Evolutionary conservation across 106 monocot genomes (phyloP), one percentile per base, ranked within the genome.

Genomic region (Platanthera guangdongensis): DNA sequence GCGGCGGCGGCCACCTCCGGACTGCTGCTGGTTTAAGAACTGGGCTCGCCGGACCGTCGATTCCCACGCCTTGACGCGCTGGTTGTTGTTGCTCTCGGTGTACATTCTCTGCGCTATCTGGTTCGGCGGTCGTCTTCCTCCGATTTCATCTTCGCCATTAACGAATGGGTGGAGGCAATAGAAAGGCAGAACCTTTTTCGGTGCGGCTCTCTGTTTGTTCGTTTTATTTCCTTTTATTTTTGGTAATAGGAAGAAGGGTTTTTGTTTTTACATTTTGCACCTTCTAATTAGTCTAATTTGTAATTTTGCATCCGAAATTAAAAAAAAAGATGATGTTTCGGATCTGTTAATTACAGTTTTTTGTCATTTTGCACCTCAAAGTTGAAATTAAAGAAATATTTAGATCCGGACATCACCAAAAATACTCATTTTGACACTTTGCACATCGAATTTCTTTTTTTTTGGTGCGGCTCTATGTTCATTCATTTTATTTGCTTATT

Each of bases 1-100:
- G 73, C 87, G 78, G 55, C 87, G 78, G 12, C 89, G 89, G 47
- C 92, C 74, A 19, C 79, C 73, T 30, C 75, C 78, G 13, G 74
- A 74, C 4, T 78, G 77, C 8, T 74, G 68, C 75, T 60, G n/a
- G 49, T 81, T 74, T 57, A 49, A 63, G 48, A 76, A 68, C 21
- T 71, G 87, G 30, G 76, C 78, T 75, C 78, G 81, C 13, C 87
- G 55, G 46, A 83, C 52, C n/a, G 81, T 84, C 18, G 81, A 21
- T 67, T 83, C 83, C 81, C 87, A 87, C 73, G 57, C 59, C 76
- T 76, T 47, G 8, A 60, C 59, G 51, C 72, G 72, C 51, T 72
- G 72, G 72, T 51, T 72, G 72, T 51, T 72, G 72, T 51, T 72
- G 72, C 19, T 51, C 11, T 72, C 72, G 8, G 8, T 9, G 72